Evolutionary conservation across 768 basidiomycete genomes (phyloP).

Genomic region (Lactifluus pinguis): DNA sequence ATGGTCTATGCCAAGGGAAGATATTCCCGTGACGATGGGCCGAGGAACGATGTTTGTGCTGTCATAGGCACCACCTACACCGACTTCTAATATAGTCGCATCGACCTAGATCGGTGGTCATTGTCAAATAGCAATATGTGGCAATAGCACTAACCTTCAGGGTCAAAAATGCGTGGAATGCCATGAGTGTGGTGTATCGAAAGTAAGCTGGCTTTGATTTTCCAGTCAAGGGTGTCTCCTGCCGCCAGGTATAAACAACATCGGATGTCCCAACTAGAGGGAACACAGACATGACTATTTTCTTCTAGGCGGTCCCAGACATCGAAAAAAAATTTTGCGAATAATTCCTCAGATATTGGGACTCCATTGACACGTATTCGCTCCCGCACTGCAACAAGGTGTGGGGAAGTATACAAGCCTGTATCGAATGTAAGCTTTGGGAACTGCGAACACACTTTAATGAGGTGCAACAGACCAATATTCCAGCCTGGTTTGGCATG

Average conservation of each 20-base stretch:
- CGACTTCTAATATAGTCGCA: constrained; percentile 92
- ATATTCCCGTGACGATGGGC: constrained; percentile 85
- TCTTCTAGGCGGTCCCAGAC: constrained; percentile 80
- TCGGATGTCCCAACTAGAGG: background rate
- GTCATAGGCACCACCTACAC: constrained; percentile 89
- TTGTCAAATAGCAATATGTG: background rate
- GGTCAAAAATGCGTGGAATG: constrained; percentile 81
- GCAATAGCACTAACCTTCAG: constrained; percentile 38
- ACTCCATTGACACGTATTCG: constrained; percentile 88
- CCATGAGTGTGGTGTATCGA: constrained; percentile 84
- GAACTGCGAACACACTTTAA: background rate
- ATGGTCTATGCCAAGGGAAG: constrained; percentile 90
- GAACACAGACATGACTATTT: constrained; percentile 46
- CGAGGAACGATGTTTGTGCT: constrained; percentile 92
- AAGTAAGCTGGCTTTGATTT: constrained; percentile 86
- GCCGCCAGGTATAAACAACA: background rate
- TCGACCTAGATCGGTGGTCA: constrained; percentile 43
- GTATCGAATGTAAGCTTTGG: background rate
- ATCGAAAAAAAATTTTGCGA: constrained; percentile 89
- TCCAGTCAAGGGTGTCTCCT: constrained; percentile 43
- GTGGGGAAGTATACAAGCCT: constrained; percentile 97
- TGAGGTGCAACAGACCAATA: constrained; percentile 47
- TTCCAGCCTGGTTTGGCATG: constrained; percentile 64
- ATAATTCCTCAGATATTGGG: constrained; percentile 81
- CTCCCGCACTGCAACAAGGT: constrained; percentile 92